Evolutionary conservation across 176 grass and related monocot genomes (phyloP).

Genomic region (Oryza meridionalis): DNA sequence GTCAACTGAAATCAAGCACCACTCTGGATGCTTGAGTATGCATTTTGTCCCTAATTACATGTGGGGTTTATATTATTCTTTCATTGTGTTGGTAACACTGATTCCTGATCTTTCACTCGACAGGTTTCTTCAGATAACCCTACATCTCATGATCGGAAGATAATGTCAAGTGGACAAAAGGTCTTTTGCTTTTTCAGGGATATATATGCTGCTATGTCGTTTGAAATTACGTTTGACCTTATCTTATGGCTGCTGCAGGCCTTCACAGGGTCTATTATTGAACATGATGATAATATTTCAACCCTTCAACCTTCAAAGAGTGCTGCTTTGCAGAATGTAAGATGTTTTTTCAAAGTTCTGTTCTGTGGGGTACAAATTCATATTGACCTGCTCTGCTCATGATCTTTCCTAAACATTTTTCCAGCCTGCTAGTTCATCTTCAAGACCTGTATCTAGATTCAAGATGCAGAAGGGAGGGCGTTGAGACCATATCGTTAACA

Average conservation of each 20-base stretch:
- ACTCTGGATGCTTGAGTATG: constrained; percentile 4
- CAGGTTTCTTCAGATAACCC: constrained; percentile 48
- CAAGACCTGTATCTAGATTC: constrained; percentile 90
- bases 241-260: constrained; percentile 43
- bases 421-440: constrained; percentile 63
- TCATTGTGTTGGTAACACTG: not conserved
- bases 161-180: constrained; percentile 53
- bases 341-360: not conserved
- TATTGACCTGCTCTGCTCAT: not conserved
- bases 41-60: not conserved
- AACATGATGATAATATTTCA: constrained; percentile 58
- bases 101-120: constrained; percentile 23
- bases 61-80: constrained; percentile 16
- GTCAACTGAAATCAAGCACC: constrained; percentile 10
- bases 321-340: constrained; percentile 49
- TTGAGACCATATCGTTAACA: constrained; percentile 36
- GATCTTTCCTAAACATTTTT: constrained; percentile 36
- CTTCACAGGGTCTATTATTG: constrained; percentile 84
- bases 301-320: constrained; percentile 46
- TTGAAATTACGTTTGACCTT: constrained; percentile 20
- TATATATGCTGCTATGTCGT: constrained; percentile 6
- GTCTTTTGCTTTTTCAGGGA: constrained; percentile 35
- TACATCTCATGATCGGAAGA: constrained; percentile 34
- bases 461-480: constrained; percentile 77
- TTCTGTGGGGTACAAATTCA: not conserved